Evolutionary conservation across 75 land plant genomes (phyloP).

Genomic region (Pseudotsuga menziesii): DNA sequence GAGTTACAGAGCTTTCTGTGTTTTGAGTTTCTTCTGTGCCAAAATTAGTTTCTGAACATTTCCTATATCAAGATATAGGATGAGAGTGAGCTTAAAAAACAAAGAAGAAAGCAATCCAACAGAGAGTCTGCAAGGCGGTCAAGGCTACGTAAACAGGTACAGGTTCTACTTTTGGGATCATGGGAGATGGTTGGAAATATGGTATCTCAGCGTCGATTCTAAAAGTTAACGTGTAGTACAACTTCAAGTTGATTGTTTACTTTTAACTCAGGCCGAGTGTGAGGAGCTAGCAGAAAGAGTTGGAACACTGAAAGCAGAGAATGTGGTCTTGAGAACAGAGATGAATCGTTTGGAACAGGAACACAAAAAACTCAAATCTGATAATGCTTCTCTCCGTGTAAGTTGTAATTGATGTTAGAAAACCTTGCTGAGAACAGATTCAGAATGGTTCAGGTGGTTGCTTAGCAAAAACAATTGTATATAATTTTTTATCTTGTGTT

Average conservation of each 20-base stretch:
- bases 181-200: background rate
- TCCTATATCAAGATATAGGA: conserved; percentile 20
- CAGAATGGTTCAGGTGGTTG: no score
- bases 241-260: background rate
- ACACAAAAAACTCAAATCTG: conserved; percentile 14
- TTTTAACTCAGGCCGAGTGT: conserved; percentile 37
- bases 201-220: no score
- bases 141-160: conserved; percentile 46
- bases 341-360: conserved; percentile 14
- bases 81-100: conserved; percentile 52
- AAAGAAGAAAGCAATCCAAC: conserved; percentile 57
- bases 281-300: conserved; percentile 33
- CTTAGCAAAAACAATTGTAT: no score
- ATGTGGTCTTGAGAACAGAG: conserved; percentile 20
- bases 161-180: background rate
- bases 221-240: background rate
- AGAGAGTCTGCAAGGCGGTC: conserved; percentile 60
- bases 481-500: no score
- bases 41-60: background rate
- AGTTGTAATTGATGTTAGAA: background rate
- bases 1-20: no score
- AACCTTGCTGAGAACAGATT: no score
- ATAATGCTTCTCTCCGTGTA: conserved; percentile 14
- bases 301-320: conserved; percentile 26
- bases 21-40: no score